Evolutionary conservation across 1,284 basidiomycete genomes (phyloP), one percentile per base, ranked within the genome.

Genomic region (Exobasidium cylindrosporum): DNA sequence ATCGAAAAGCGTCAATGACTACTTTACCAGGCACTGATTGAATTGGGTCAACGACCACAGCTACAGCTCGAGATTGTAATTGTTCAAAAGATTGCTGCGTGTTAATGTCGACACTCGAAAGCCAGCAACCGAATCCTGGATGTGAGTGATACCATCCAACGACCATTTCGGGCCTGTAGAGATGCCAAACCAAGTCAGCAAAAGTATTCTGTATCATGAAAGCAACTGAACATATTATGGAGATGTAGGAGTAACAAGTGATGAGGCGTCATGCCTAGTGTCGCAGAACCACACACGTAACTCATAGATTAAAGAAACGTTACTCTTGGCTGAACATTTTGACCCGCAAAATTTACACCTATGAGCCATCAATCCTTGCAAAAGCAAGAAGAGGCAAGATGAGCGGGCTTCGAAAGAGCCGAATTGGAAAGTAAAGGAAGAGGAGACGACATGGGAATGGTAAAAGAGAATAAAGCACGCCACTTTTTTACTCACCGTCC

Each of bases 121-220:
- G 84, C 96, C 96, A 99, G 82, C 96, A 99, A 3, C 96, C 96
- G 81, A 98, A 99, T 35, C 96, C 96, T 58, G 96, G 96, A 83
- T 99, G 96, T 53, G 96, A 98, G 82, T 99, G 96, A 81, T 99
- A 99, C 96, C 96, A 99, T 6, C 96, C 96, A 0, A 99, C 96
- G 10, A 98, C 96, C 87, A 90, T 93, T 83, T 98, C 96, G 54
- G 95, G 92, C 73, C 94, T 66, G 35, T 13, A n/a, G 28, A 6
- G 26, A 58, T 29, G 52, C 14, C 35, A 28, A 43, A 30, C 23
- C n/a, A 14, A 23, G 46, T 47, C 46, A 47, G 46, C 24, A 47
- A 47, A 17, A 43, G 35, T 10, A n/a, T 50, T 28, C 47, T 24
- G 47, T 6, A 45, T 45, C 35, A 10, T 40, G 35, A 40, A 40